Evolutionary conservation across 805 yeast species (phyloP), one percentile per base, ranked within the genome.

Genomic region (Isabelozyma gotoi): DNA sequence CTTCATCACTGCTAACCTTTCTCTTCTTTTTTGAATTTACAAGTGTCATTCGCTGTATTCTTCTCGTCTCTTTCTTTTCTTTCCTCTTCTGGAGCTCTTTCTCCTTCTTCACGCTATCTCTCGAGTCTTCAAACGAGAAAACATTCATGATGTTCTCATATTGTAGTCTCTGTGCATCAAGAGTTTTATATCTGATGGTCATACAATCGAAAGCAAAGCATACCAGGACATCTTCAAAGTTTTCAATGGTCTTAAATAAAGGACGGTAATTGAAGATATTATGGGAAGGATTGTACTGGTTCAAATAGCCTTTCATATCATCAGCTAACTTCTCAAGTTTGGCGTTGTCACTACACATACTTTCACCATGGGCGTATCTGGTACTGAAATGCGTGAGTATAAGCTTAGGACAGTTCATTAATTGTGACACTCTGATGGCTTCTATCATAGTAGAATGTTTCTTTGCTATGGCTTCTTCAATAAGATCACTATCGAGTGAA

Each of bases 331-430:
- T 33, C 5, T 44, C 42, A 39, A 68, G 61, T 16, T 64, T 52
- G 4, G 46, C 55, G 15, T 51, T 47, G 37, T 54, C 53, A 5
- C 53, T 48, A 1, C 65, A 50, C 40, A 68, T 62, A 44, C 62
- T 62, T 32, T 61, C 65, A 32, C 61, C 60, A 43, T 63, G 68
- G 5, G 74, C 65, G 47, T 88, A 94, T 49, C 99, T 75, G 50
- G 94, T 95, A 45, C 96, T 86, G 67, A 94, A 91, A 67, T 94
- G 99, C 0, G 99, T 94, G 34, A 94, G 68, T 4, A 94, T 69
- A 19, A 89, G 64, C 49, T 83, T 80, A 21, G 74, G 71, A 18
- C 91, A 89, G 17, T 76, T 65, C 98, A 94, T 92, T 31, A 69
- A 62, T 43, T 77, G 71, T 0, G 88, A 81, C 2, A 90, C 82